Conservation (phyloP, 768 basidiomycete species). For the Termitomyces sp. region DNA sequence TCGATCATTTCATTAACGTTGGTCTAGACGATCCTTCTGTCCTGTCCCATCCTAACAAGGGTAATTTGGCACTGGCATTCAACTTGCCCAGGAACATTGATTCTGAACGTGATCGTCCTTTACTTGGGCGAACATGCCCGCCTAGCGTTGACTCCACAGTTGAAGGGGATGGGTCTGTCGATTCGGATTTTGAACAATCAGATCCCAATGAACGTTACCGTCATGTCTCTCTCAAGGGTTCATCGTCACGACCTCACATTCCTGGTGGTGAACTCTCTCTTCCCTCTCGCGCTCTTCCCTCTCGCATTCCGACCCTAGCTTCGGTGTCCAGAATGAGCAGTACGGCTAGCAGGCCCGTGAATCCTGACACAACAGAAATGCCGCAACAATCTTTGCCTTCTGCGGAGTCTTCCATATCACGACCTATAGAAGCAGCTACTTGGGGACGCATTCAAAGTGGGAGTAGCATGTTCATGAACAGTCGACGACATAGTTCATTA, state of each 20-base stretch:
- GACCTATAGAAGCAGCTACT: constrained; percentile 14
- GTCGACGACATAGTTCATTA: constrained; percentile 26
- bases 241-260: constrained; percentile 30
- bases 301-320: constrained; percentile 40
- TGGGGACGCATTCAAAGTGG: constrained; percentile 52
- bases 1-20: constrained; percentile 63
- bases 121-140: constrained; percentile 44
- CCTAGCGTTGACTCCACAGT: constrained; percentile 46
- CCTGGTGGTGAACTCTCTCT: constrained; percentile 59
- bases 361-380: constrained; percentile 28
- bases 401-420: constrained; percentile 27
- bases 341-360: constrained; percentile 28
- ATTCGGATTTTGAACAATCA: constrained; percentile 51
- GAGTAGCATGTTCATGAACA: constrained; percentile 43
- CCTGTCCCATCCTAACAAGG: constrained; percentile 31
- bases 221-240: constrained; percentile 44
- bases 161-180: constrained; percentile 36
- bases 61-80: constrained; percentile 26
- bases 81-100: constrained; percentile 23
- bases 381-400: constrained; percentile 32
- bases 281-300: constrained; percentile 50
- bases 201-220: constrained; percentile 40
- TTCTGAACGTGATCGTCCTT: constrained; percentile 17
- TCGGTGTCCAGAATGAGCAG: constrained; percentile 32
- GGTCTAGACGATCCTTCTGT: constrained; percentile 28